phyloP scores from a whole-genome alignment of 1,284 basidiomycete genomes.

The Exobasidium rhododendri region DNA sequence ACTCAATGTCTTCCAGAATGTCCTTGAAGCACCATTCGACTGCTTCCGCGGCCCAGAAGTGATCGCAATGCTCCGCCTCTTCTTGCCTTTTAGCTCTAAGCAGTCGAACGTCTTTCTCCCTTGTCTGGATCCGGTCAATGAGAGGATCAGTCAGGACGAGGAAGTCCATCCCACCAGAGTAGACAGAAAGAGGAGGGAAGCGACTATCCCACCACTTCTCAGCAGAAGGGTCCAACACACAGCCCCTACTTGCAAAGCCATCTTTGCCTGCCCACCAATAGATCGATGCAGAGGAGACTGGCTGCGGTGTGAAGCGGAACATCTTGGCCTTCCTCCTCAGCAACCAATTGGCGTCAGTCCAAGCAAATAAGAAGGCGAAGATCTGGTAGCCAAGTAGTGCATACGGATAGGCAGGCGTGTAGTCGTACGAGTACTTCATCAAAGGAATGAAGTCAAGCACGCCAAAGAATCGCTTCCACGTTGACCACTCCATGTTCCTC shows the following conservation, averaged over 20 bases:
- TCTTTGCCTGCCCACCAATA: slow-evolving; percentile 65
- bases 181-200: slow-evolving; percentile 64
- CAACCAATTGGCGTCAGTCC: slow-evolving; percentile 67
- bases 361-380: slow-evolving; percentile 64
- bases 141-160: slow-evolving; percentile 48
- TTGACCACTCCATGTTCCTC: slow-evolving; percentile 58
- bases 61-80: slow-evolving; percentile 58
- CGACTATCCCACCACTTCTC: slow-evolving; percentile 62
- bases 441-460: slow-evolving; percentile 65
- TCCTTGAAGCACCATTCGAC: slow-evolving; percentile 62
- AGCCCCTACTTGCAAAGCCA: slow-evolving; percentile 63
- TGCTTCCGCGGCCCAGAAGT: slow-evolving; percentile 63
- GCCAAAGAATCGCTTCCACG: slow-evolving; percentile 63
- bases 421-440: slow-evolving; percentile 64
- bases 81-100: slow-evolving; percentile 61
- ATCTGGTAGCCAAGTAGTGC: slow-evolving; percentile 59
- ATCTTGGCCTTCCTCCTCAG: slow-evolving; percentile 62
- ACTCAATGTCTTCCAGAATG: slow-evolving; percentile 55
- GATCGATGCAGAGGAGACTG: slow-evolving; percentile 61
- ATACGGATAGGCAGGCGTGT: slow-evolving; percentile 59
- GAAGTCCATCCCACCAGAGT: slow-evolving; percentile 57
- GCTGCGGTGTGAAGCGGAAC: slow-evolving; percentile 66
- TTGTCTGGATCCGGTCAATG: slow-evolving; percentile 36
- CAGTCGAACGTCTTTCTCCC: slow-evolving; percentile 58
- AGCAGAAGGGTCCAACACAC: slow-evolving; percentile 60